Percentiles rank a stretch among this genome's conserved stretches.
Evolutionary conservation across 352 stramenopile genomes (phyloP).

Genomic region (Aphanomyces astaci): DNA sequence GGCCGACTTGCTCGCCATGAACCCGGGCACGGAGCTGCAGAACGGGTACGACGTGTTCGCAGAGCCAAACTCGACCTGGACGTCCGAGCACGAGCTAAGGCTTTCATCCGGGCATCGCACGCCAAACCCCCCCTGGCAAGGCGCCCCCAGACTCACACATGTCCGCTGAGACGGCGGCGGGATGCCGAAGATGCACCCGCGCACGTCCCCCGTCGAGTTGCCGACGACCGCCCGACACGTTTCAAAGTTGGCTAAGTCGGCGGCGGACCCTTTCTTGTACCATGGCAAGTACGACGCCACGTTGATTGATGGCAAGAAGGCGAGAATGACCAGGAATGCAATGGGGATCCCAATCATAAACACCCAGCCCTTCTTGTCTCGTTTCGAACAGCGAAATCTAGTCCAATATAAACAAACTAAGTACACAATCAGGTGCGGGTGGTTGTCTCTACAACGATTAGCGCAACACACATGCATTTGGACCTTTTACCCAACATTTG

Average conservation of each 20-base stretch:
- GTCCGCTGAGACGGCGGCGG: not conserved
- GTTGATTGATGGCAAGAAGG: slow-evolving; percentile 42
- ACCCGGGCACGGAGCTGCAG: not conserved
- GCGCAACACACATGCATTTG: too few species aligned
- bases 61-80: not conserved
- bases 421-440: too few species aligned
- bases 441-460: too few species aligned
- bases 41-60: not conserved
- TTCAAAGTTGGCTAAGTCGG: not conserved
- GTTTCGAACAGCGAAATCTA: slow-evolving; percentile 44
- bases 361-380: slow-evolving; percentile 52
- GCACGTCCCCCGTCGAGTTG: not conserved
- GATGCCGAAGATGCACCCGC: not conserved
- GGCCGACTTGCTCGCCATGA: not conserved
- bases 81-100: not conserved
- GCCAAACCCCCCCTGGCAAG: slow-evolving; percentile 5
- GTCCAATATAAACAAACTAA: too few species aligned
- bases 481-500: too few species aligned
- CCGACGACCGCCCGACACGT: not conserved
- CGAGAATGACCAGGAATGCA: slow-evolving; percentile 46
- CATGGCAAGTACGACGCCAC: slow-evolving; percentile 33
- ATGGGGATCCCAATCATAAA: slow-evolving; percentile 55
- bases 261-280: not conserved
- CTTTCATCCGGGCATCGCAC: not conserved
- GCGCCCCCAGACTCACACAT: not conserved